Percentiles rank a stretch among this genome's conserved stretches.
Conservation (phyloP, 2,329 filamentous ascomycete genomes). For the Metarhizium sp. region DNA sequence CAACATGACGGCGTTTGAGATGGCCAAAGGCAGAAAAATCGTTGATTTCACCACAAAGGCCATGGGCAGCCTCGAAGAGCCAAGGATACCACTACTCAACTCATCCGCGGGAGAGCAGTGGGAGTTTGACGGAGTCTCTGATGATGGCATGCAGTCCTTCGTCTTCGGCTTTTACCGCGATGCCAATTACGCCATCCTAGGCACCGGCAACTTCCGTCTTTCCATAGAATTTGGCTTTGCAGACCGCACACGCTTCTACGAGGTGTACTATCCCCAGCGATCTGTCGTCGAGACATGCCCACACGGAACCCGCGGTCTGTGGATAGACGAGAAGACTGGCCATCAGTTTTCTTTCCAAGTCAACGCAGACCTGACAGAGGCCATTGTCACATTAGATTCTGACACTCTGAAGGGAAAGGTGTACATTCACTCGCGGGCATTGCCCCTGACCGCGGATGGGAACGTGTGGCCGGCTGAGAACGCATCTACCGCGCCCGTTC, state of each 20-base stretch:
- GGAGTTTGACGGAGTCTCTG: slow-evolving; percentile 19
- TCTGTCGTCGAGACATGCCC: slow-evolving; percentile 14
- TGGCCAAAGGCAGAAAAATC: too few relatives aligned
- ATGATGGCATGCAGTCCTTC: slow-evolving; percentile 13
- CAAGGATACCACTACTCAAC: slow-evolving; percentile 15
- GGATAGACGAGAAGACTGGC: slow-evolving; percentile 6
- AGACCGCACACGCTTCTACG: slow-evolving; percentile 12
- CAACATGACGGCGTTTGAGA: too few relatives aligned
- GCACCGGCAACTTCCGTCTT: slow-evolving; percentile 17
- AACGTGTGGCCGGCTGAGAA: slow-evolving; percentile 3
- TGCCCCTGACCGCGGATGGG: slow-evolving; percentile 9
- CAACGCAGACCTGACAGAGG: slow-evolving; percentile 11
- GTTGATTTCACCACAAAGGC: too few relatives aligned
- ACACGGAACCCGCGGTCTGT: slow-evolving; percentile 4
- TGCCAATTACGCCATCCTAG: slow-evolving; percentile 18
- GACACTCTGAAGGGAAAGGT: slow-evolving; percentile 7
- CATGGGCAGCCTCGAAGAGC: neutral
- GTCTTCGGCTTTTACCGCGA: slow-evolving; percentile 21
- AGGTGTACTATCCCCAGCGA: slow-evolving; percentile 14
- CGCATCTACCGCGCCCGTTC: slow-evolving; percentile 3
- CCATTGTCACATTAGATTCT: too few relatives aligned
- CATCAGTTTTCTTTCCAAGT: slow-evolving; percentile 1
- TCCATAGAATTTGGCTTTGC: slow-evolving; percentile 14
- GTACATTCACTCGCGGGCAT: slow-evolving; percentile 9
- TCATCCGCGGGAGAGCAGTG: slow-evolving; percentile 18